Percentiles rank a stretch among this genome's conserved stretches.
Evolutionary conservation across 176 grass and related monocot species (phyloP).

Genomic region (Ampelocalamus luodianensis): DNA sequence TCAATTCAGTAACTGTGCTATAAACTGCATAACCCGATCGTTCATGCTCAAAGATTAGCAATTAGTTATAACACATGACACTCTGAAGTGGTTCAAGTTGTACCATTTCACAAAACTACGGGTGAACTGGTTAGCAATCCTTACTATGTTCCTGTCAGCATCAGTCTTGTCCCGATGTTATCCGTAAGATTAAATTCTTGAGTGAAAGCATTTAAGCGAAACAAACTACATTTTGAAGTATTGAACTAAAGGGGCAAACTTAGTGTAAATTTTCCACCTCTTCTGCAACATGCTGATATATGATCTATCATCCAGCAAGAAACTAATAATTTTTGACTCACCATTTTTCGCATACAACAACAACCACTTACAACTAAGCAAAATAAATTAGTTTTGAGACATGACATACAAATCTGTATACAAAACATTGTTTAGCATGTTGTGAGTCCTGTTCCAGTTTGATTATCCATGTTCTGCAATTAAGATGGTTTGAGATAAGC

Average conservation of each 20-base stretch:
- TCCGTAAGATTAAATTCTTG: background rate
- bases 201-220: background rate
- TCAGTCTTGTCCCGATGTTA: background rate
- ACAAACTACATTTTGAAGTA: background rate
- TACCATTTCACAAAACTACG: background rate
- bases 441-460: too few relatives aligned
- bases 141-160: background rate
- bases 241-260: background rate
- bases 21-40: background rate
- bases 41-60: background rate
- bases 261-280: background rate
- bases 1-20: background rate
- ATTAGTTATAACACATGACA: background rate
- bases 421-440: too few relatives aligned
- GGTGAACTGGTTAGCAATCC: background rate
- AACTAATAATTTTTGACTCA: background rate
- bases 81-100: background rate
- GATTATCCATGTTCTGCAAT: too few relatives aligned
- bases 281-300: background rate
- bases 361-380: too few relatives aligned
- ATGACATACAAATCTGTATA: too few relatives aligned
- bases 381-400: too few relatives aligned
- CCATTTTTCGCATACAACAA: background rate
- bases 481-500: too few relatives aligned
- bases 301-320: background rate